phyloP scores from a whole-genome alignment of 1,284 basidiomycete genomes.

The Mycena citricolor region DNA sequence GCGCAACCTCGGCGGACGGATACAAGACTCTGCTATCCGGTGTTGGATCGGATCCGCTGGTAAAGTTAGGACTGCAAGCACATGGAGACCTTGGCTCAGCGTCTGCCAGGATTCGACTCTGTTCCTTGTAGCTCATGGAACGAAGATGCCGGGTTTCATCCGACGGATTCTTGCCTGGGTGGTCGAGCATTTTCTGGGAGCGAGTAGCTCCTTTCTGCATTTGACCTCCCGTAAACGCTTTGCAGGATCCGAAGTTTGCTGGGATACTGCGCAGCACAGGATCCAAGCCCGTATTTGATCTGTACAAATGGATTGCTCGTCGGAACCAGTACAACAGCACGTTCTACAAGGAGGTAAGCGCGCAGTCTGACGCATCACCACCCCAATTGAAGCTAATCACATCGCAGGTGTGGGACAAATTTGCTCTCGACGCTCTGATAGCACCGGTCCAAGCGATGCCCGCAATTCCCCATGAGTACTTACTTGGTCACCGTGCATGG shows the following conservation, averaged over 20 bases:
- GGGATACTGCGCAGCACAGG: constrained; percentile 39
- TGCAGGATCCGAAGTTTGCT: constrained; percentile 28
- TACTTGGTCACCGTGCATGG: constrained; percentile 3
- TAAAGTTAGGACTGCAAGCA: too few species aligned
- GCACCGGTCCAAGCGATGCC: constrained; percentile 75
- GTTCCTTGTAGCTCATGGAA: constrained; percentile 59
- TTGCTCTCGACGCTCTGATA: constrained; percentile 74
- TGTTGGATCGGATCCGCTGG: constrained; percentile 71
- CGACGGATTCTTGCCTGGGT: constrained; percentile 38
- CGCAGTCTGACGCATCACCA: too few species aligned
- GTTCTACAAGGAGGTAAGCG: constrained; percentile 60
- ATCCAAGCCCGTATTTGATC: constrained; percentile 49
- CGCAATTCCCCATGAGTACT: constrained; percentile 69
- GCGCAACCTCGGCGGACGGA: constrained; percentile 73
- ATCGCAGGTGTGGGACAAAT: constrained; percentile 66
- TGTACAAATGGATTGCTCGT: constrained; percentile 39
- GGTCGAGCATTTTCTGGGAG: constrained; percentile 7
- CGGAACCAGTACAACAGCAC: constrained; percentile 48
- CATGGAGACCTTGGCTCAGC: too few species aligned
- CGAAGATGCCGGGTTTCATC: constrained; percentile 62
- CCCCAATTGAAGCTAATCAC: too few species aligned
- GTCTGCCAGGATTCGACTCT: constrained; percentile 45
- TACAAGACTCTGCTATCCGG: constrained; percentile 69
- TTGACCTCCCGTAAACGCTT: too few species aligned
- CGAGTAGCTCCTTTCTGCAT: not conserved